Conservation (phyloP, 2,329 filamentous ascomycete species). For the Furcasterigmium sp. region DNA sequence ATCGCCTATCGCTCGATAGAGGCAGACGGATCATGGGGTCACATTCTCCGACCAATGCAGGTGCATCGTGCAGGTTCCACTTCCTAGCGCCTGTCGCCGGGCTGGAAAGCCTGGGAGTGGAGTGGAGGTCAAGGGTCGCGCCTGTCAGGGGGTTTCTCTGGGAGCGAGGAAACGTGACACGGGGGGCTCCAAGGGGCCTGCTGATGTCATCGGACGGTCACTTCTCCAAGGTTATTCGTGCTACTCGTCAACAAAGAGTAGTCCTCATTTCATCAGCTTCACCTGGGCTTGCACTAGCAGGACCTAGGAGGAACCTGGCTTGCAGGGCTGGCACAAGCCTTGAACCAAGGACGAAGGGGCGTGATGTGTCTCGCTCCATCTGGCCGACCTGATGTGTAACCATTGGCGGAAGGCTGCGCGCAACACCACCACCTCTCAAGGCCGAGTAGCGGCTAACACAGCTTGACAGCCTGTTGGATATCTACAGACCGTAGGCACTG, state of each 20-base stretch:
- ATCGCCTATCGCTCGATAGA: conserved; percentile 1
- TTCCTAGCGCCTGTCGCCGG: conserved; percentile 9
- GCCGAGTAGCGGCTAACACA: too few relatives aligned
- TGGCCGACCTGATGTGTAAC: too few relatives aligned
- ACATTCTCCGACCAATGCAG: conserved; percentile 11
- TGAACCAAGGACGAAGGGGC: not conserved
- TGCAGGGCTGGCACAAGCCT: too few relatives aligned
- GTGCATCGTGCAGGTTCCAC: conserved; percentile 7
- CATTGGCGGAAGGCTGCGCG: too few relatives aligned
- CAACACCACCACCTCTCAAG: too few relatives aligned
- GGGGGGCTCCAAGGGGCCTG: not conserved
- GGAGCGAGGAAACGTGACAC: not conserved
- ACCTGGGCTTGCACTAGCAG: not conserved
- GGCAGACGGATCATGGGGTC: not conserved
- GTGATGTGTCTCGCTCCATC: not conserved
- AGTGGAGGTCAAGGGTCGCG: conserved; percentile 4
- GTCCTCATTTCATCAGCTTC: too few relatives aligned
- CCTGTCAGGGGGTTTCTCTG: conserved; percentile 8
- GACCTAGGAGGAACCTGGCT: not conserved
- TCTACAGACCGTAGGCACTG: not conserved
- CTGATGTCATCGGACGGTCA: not conserved
- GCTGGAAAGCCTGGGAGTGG: too few relatives aligned
- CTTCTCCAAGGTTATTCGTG: not conserved
- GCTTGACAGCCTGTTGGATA: not conserved
- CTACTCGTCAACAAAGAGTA: too few relatives aligned